Conservation (phyloP, 305 asterid genomes). For the Fraxinus albicans region DNA sequence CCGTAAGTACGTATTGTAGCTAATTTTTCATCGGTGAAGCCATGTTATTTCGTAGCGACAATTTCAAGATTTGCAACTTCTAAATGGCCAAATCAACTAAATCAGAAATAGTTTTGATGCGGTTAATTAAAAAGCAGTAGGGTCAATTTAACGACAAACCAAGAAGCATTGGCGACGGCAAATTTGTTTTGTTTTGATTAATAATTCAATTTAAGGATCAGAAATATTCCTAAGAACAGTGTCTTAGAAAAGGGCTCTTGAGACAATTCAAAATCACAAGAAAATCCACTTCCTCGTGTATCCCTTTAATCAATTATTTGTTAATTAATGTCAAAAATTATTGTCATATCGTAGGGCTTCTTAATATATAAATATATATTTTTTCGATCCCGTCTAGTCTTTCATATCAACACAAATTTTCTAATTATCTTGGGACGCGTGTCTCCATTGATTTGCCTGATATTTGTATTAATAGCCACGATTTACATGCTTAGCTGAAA, state of each 20-base stretch:
- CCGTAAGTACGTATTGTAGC: too few species aligned
- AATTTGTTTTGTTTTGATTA: background rate
- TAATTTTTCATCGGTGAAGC: too few species aligned
- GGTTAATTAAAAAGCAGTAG: background rate
- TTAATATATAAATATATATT: background rate
- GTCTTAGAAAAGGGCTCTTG: background rate
- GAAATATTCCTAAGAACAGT: background rate
- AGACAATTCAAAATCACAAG: background rate
- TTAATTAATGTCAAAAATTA: background rate
- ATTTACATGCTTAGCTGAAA: background rate
- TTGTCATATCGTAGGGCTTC: background rate
- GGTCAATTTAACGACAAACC: background rate
- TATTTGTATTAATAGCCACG: background rate
- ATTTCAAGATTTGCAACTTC: too few species aligned
- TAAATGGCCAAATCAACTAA: too few species aligned
- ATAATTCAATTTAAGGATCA: background rate
- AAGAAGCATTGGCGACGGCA: background rate
- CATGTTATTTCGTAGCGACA: too few species aligned
- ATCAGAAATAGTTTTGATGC: background rate
- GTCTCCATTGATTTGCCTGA: background rate
- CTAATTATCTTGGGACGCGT: background rate
- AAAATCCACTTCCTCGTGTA: background rate
- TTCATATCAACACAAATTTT: background rate
- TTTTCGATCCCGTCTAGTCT: background rate
- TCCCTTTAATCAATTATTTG: background rate